A percentile compares a stretch with the other conserved stretches of the same genome.
phyloP scores from a whole-genome alignment of 2,329 filamentous ascomycete species.

The Pseudogymnoascus sp. region DNA sequence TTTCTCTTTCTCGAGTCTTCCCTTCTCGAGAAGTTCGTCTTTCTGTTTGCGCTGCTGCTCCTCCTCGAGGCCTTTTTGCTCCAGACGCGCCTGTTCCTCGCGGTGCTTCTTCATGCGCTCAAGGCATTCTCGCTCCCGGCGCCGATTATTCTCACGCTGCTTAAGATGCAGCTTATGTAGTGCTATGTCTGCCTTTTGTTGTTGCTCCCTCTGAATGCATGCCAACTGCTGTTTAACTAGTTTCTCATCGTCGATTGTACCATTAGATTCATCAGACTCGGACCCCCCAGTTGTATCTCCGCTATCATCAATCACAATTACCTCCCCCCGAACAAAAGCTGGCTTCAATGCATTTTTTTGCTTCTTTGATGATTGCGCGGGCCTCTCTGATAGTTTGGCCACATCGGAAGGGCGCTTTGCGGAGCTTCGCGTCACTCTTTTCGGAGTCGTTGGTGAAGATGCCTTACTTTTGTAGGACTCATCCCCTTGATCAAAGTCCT shows the following conservation, averaged over 20 bases:
- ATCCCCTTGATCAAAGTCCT: neutral
- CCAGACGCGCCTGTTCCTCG: neutral
- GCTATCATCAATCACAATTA: neutral
- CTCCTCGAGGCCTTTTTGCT: neutral
- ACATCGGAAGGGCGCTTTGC: neutral
- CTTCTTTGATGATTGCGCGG: neutral
- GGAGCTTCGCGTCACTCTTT: neutral
- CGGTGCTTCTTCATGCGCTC: neutral
- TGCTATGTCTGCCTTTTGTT: neutral
- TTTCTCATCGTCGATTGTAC: neutral
- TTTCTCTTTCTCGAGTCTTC: neutral
- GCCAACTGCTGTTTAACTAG: neutral
- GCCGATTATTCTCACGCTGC: neutral
- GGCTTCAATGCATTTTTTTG: neutral
- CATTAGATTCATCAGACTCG: too few relatives aligned
- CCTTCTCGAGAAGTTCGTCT: neutral
- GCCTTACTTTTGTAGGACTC: neutral
- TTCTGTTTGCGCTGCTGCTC: neutral
- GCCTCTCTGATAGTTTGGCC: neutral
- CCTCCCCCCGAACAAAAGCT: neutral
- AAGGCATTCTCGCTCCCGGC: neutral
- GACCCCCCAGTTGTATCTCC: neutral
- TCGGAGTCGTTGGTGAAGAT: neutral
- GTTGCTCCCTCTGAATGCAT: neutral
- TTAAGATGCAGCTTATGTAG: neutral